Evolutionary conservation across 2,329 filamentous ascomycete genomes (phyloP).

Genomic region (Exophiala alcalophila): DNA sequence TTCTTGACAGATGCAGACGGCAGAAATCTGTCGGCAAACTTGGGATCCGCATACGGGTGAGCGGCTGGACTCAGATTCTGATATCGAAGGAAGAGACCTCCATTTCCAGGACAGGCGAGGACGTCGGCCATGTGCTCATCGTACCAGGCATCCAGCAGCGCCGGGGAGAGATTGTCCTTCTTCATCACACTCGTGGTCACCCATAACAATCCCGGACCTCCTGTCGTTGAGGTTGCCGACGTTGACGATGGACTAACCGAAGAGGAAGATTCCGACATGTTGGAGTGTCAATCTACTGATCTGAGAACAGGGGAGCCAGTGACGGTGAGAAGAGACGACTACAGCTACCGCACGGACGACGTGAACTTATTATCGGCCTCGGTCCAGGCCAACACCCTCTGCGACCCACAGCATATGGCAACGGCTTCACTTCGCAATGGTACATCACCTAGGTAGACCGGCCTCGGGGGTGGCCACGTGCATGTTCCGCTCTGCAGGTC

Average conservation of each 20-base stretch:
- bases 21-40: constrained; percentile 5
- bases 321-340: too few species aligned
- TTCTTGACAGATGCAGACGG: constrained; percentile 8
- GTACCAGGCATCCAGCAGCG: constrained; percentile 20
- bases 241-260: constrained; percentile 38
- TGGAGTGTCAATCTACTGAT: too few species aligned
- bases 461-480: too few species aligned
- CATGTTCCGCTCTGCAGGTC: too few species aligned
- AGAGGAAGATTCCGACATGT: constrained; percentile 39
- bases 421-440: too few species aligned
- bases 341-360: too few species aligned
- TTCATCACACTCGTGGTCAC: constrained; percentile 16
- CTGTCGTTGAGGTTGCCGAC: constrained; percentile 46
- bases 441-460: too few species aligned
- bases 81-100: constrained; percentile 21
- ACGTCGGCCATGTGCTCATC: constrained; percentile 17
- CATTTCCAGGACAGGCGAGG: constrained; percentile 17
- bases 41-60: constrained; percentile 2
- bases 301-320: too few species aligned
- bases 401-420: too few species aligned
- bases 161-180: constrained; percentile 6
- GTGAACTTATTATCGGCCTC: too few species aligned
- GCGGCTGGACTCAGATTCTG: constrained; percentile 9
- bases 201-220: constrained; percentile 15
- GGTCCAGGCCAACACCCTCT: too few species aligned